These are phyloP conservation scores for Teratosphaeria pseudoeucalypti DNA, from an alignment of 2,329 filamentous ascomycete genomes.

Conservation along the genomic window DNA sequence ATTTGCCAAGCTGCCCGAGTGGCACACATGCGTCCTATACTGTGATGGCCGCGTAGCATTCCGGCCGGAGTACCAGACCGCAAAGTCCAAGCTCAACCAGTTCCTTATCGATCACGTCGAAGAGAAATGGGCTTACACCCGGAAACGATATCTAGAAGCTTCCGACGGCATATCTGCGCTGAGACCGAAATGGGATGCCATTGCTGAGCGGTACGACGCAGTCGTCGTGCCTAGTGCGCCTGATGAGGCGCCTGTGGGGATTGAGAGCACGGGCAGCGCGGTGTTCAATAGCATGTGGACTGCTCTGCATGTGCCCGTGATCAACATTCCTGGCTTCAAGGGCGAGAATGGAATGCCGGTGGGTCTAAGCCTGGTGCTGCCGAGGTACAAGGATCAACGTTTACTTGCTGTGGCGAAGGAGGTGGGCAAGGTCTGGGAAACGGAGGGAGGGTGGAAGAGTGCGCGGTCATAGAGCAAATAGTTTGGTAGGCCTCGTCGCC, in stretches of 20 bases:
- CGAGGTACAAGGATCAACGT: slow-evolving; percentile 36
- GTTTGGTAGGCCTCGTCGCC: no score
- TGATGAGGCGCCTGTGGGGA: slow-evolving; percentile 49
- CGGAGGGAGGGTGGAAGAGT: slow-evolving; percentile 23
- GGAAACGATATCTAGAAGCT: slow-evolving; percentile 41
- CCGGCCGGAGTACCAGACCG: slow-evolving; percentile 41
- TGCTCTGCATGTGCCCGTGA: slow-evolving; percentile 48
- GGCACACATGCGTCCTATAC: slow-evolving; percentile 42
- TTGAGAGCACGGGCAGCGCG: slow-evolving; percentile 45
- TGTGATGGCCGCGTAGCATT: slow-evolving; percentile 46
- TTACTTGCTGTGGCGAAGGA: slow-evolving; percentile 33
- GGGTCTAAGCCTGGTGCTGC: slow-evolving; percentile 44
- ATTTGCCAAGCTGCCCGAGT: slow-evolving; percentile 41
- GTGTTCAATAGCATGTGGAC: slow-evolving; percentile 26
- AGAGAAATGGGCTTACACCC: slow-evolving; percentile 34
- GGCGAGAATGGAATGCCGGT: slow-evolving; percentile 50
- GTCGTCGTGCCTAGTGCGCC: slow-evolving; percentile 49
- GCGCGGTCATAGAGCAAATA: neutral
- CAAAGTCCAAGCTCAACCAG: slow-evolving; percentile 38
- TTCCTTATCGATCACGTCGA: slow-evolving; percentile 43
- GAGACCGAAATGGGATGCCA: slow-evolving; percentile 44
- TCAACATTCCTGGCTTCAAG: slow-evolving; percentile 55
- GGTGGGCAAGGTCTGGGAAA: slow-evolving; percentile 32
- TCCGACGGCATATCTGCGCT: slow-evolving; percentile 46
- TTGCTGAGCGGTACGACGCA: slow-evolving; percentile 43